Evolutionary conservation across 805 yeast species (phyloP).

Genomic region (Wickerhamomyces pijperi): DNA sequence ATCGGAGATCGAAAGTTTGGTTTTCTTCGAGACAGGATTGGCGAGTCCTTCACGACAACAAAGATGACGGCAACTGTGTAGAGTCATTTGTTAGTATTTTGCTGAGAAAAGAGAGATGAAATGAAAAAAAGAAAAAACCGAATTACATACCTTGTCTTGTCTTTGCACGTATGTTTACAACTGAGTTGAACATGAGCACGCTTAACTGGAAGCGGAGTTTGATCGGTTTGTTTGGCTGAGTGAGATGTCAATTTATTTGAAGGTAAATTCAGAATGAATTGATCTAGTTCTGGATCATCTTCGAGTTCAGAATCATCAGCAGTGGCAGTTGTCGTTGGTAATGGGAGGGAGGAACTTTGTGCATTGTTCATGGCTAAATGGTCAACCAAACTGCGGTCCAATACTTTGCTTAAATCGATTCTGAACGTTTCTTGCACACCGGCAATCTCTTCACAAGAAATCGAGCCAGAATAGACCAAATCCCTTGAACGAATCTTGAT

Average conservation of each 20-base stretch:
- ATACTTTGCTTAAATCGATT: not conserved
- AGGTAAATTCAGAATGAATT: not conserved
- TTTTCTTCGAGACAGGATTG: not conserved
- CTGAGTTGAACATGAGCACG: not conserved
- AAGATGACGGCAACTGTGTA: slow-evolving; percentile 29
- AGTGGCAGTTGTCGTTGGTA: too few species aligned
- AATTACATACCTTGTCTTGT: slow-evolving; percentile 15
- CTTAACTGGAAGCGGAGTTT: not conserved
- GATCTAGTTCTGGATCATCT: not conserved
- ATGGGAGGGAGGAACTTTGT: not conserved
- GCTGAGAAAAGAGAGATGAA: too few species aligned
- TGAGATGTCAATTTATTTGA: not conserved
- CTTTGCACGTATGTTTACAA: slow-evolving; percentile 33
- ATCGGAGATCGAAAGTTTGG: not conserved
- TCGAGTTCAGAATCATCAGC: too few species aligned
- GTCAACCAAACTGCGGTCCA: not conserved
- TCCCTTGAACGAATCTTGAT: slow-evolving; percentile 10
- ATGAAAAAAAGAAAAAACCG: too few species aligned
- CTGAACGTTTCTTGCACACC: slow-evolving; percentile 11
- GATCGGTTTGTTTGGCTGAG: too few species aligned
- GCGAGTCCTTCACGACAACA: slow-evolving; percentile 37
- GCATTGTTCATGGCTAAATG: too few species aligned
- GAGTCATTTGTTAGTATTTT: slow-evolving; percentile 8
- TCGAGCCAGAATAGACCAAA: slow-evolving; percentile 19
- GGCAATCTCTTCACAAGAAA: slow-evolving; percentile 29